These are phyloP conservation scores for Fusarium papillatum DNA, from an alignment of 2,329 filamentous ascomycete species.

Conservation along the genomic window DNA sequence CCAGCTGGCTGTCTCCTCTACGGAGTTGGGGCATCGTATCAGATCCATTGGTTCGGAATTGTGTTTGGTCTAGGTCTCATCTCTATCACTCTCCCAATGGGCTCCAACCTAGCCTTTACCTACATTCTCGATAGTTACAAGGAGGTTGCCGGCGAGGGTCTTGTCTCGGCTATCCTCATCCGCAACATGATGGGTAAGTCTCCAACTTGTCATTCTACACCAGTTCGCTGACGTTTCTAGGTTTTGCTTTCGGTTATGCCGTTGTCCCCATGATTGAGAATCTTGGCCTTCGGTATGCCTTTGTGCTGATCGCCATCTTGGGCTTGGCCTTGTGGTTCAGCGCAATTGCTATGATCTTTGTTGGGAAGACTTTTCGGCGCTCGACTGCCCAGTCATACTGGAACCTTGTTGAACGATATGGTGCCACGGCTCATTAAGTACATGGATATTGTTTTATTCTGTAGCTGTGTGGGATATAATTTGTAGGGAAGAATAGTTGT, in stretches of 20 bases:
- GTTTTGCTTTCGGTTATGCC: background rate
- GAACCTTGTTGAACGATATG: slow-evolving; percentile 33
- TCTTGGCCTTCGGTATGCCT: slow-evolving; percentile 33
- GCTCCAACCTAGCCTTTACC: slow-evolving; percentile 38
- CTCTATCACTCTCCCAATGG: slow-evolving; percentile 38
- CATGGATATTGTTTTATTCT: background rate
- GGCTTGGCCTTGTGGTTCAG: slow-evolving; percentile 30
- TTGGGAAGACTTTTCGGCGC: slow-evolving; percentile 33
- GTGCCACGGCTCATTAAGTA: background rate
- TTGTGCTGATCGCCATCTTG: slow-evolving; percentile 35
- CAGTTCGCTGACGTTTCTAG: background rate
- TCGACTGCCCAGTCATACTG: slow-evolving; percentile 32
- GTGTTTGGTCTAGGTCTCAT: slow-evolving; percentile 39
- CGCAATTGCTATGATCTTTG: slow-evolving; percentile 25
- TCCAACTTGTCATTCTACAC: accelerated
- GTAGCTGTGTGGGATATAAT: background rate
- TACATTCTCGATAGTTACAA: slow-evolving; percentile 44
- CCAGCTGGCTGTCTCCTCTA: slow-evolving; percentile 41
- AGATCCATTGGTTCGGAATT: slow-evolving; percentile 42
- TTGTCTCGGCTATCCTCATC: slow-evolving; percentile 39
- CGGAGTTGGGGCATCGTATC: slow-evolving; percentile 37
- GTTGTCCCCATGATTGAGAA: background rate
- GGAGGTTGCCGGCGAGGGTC: slow-evolving; percentile 37
- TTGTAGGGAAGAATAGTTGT: background rate
- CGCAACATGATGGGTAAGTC: slow-evolving; percentile 39